Evolutionary conservation across 768 basidiomycete species (phyloP).

Genomic region (Kwoniella pini): DNA sequence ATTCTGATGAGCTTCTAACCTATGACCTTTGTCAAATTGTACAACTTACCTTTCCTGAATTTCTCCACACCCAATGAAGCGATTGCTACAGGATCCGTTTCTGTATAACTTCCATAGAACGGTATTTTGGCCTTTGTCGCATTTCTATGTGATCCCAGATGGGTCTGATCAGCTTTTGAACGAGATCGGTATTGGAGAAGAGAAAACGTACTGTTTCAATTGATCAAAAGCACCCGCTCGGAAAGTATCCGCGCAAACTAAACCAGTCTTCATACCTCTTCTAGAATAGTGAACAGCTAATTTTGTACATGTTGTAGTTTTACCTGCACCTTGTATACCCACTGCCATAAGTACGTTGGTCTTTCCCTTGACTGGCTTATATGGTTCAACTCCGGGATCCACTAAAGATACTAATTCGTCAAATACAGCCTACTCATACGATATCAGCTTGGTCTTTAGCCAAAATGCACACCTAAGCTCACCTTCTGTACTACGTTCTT

Average conservation of each 20-base stretch:
- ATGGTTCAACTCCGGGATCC: constrained; percentile 92
- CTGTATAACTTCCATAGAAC: constrained; percentile 98
- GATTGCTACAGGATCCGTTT: constrained; percentile 94
- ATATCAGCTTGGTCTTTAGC: too few relatives aligned
- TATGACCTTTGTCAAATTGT: too few relatives aligned
- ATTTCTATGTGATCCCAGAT: constrained; percentile 57
- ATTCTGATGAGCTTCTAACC: too few relatives aligned
- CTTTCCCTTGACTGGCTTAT: constrained; percentile 94
- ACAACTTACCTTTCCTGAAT: constrained; percentile 72
- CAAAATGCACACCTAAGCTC: constrained; percentile 16
- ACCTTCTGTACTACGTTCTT: constrained; percentile 93
- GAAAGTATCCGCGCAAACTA: constrained; percentile 99
- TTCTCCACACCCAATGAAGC: constrained; percentile 92
- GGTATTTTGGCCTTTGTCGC: constrained; percentile 98
- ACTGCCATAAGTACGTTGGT: constrained; percentile 96
- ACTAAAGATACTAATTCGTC: constrained; percentile 94
- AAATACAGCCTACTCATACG: constrained; percentile 72
- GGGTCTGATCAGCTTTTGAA: background rate
- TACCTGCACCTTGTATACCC: constrained; percentile 95
- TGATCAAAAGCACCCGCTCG: constrained; percentile 99
- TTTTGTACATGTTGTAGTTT: constrained; percentile 99
- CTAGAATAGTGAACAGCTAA: constrained; percentile 92
- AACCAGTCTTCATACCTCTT: constrained; percentile 92
- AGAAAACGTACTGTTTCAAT: constrained; percentile 68
- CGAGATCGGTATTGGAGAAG: background rate